Conservation (phyloP, 805 yeast species). For the Suhomyces faveliae region DNA sequence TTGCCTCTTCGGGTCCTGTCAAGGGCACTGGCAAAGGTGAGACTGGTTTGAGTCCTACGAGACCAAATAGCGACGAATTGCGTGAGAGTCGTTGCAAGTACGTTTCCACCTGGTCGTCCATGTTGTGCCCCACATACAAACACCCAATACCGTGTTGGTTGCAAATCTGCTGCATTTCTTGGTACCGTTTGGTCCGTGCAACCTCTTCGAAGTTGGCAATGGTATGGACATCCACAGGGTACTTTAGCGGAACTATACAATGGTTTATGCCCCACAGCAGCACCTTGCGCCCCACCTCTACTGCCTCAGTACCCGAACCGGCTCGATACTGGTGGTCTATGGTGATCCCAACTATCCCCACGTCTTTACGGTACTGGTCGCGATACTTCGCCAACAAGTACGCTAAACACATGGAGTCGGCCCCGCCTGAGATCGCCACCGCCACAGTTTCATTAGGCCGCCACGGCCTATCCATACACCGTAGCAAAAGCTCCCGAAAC, state of each 20-base stretch:
- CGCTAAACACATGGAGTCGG: conserved; percentile 72
- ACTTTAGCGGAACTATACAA: conserved; percentile 24
- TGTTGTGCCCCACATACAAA: conserved; percentile 65
- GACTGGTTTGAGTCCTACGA: conserved; percentile 49
- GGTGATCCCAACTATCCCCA: conserved; percentile 54
- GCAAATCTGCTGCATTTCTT: conserved; percentile 44
- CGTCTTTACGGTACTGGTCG: conserved; percentile 21
- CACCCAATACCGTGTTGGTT: conserved; percentile 24
- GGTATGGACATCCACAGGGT: conserved; percentile 24
- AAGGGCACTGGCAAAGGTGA: conserved; percentile 27
- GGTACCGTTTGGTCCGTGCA: conserved; percentile 58
- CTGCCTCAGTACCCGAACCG: conserved; percentile 52
- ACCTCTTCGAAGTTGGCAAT: conserved; percentile 52
- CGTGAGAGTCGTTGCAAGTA: conserved; percentile 52
- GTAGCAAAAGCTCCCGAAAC: not conserved
- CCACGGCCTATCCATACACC: not conserved
- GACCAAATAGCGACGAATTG: conserved; percentile 49
- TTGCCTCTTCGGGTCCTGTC: conserved; percentile 11
- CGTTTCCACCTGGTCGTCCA: conserved; percentile 73
- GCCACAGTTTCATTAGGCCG: conserved; percentile 24
- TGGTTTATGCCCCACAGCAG: conserved; percentile 36
- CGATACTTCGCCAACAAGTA: conserved; percentile 44
- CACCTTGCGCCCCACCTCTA: conserved; percentile 31
- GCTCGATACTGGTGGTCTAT: conserved; percentile 61
- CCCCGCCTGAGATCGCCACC: conserved; percentile 77